Conservation (phyloP, 768 basidiomycete species). For the Candolleomyces aberdarensis region DNA sequence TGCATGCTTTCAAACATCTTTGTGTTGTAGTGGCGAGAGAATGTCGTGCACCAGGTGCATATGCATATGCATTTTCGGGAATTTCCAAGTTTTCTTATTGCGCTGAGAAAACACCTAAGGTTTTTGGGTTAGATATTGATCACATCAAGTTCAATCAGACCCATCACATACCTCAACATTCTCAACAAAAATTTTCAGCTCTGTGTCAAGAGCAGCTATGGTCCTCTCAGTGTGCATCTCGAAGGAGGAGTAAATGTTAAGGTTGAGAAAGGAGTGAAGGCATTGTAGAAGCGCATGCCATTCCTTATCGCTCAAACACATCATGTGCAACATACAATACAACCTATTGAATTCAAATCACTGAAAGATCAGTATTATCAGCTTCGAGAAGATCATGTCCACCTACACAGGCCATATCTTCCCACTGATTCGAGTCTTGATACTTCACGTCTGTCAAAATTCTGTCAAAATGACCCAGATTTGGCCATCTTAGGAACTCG, state of each 20-base stretch:
- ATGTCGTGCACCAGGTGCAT: slow-evolving; percentile 32
- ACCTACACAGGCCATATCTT: slow-evolving; percentile 29
- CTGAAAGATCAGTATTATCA: background rate
- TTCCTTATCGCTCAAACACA: background rate
- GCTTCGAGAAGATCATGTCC: background rate
- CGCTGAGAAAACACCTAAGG: background rate
- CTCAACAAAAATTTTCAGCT: slow-evolving; percentile 14
- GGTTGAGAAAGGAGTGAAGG: slow-evolving; percentile 22
- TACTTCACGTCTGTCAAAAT: slow-evolving; percentile 21
- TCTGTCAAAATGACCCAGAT: slow-evolving; percentile 26
- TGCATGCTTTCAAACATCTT: slow-evolving; percentile 6
- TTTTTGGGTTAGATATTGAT: background rate
- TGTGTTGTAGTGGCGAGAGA: background rate
- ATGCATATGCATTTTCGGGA: slow-evolving; percentile 33
- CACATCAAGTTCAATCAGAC: background rate
- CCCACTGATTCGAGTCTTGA: slow-evolving; percentile 25
- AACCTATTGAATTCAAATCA: background rate
- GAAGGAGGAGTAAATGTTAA: slow-evolving; percentile 25
- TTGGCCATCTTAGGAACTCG: slow-evolving; percentile 26
- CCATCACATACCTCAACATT: slow-evolving; percentile 17
- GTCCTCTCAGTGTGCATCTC: slow-evolving; percentile 33
- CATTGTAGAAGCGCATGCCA: slow-evolving; percentile 23
- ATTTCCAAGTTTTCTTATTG: slow-evolving; percentile 25
- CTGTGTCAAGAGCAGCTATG: slow-evolving; percentile 16
- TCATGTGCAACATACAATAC: background rate